Evolutionary conservation across 2,329 filamentous ascomycete genomes (phyloP).

Genomic region (Neofusicoccum cordaticola): DNA sequence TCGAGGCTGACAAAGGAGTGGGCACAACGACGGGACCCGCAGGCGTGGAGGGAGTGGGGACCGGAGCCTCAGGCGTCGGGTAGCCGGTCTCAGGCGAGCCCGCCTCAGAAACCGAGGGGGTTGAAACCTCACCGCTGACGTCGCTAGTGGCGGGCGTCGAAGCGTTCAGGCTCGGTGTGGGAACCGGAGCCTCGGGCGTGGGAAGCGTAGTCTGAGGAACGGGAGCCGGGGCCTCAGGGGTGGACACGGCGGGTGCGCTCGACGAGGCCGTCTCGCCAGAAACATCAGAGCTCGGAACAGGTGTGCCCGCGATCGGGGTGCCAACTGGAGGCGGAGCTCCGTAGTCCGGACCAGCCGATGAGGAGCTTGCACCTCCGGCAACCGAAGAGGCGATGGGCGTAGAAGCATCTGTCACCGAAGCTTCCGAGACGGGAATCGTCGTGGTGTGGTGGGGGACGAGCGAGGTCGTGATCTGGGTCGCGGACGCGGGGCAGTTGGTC

Average conservation of each 20-base stretch:
- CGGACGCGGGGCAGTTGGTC: conserved; percentile 22
- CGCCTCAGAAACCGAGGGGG: conserved; percentile 7
- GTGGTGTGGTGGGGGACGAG: conserved; percentile 8
- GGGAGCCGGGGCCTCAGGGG: background rate
- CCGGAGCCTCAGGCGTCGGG: too few species aligned
- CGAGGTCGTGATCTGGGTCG: background rate
- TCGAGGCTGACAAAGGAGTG: background rate
- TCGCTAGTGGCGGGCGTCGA: background rate
- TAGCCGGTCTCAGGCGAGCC: background rate
- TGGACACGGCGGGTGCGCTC: background rate
- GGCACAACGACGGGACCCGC: background rate
- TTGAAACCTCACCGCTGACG: background rate
- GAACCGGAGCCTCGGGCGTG: background rate
- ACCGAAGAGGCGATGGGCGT: background rate
- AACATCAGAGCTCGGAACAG: background rate
- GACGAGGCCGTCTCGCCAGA: background rate
- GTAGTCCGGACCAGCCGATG: conserved; percentile 3
- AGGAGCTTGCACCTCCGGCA: background rate
- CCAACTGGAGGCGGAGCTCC: background rate
- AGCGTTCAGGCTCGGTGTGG: background rate
- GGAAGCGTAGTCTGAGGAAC: background rate
- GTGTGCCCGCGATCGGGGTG: background rate
- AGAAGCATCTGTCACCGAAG: conserved; percentile 6
- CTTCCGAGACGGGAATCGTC: background rate
- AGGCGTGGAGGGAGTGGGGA: background rate